phyloP scores from a whole-genome alignment of 2,329 filamentous ascomycete genomes.

The Tolypocladium paradoxum region DNA sequence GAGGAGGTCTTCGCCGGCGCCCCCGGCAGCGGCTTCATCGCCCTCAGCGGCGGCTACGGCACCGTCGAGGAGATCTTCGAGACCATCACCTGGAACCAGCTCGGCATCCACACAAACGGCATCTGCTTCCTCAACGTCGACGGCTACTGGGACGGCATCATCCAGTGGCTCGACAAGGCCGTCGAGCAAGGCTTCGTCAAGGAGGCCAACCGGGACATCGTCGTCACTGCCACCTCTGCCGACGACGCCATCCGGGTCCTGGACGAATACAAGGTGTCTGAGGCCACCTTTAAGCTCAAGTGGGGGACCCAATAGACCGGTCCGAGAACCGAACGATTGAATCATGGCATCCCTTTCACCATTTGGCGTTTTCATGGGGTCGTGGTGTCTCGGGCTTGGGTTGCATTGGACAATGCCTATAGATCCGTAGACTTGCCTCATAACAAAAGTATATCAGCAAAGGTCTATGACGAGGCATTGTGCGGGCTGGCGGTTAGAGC shows the following conservation, averaged over 20 bases:
- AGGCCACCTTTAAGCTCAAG: conserved; percentile 66
- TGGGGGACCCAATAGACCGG: conserved; percentile 59
- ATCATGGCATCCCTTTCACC: not conserved
- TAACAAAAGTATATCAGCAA: no score
- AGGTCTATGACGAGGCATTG: no score
- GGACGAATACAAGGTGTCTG: conserved; percentile 62
- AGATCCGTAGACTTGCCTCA: not conserved
- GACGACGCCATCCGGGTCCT: conserved; percentile 63
- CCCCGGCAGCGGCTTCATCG: conserved; percentile 78
- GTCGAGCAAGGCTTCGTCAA: conserved; percentile 70
- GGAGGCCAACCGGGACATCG: conserved; percentile 58
- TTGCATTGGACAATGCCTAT: not conserved
- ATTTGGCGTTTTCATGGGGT: not conserved
- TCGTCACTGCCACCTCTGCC: conserved; percentile 63
- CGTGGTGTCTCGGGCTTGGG: not conserved
- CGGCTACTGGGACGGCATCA: conserved; percentile 82
- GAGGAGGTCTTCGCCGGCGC: conserved; percentile 73
- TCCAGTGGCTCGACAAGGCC: conserved; percentile 70
- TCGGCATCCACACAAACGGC: conserved; percentile 76
- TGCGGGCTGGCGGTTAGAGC: no score
- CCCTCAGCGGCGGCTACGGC: conserved; percentile 80
- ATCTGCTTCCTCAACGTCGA: conserved; percentile 79
- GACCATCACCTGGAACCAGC: conserved; percentile 86
- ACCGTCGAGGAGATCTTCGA: conserved; percentile 95
- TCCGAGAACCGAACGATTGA: not conserved